Percentiles rank a stretch among this genome's conserved stretches.
phyloP scores from a whole-genome alignment of 2,329 filamentous ascomycete genomes.

The Albophoma yamanashiensis region DNA sequence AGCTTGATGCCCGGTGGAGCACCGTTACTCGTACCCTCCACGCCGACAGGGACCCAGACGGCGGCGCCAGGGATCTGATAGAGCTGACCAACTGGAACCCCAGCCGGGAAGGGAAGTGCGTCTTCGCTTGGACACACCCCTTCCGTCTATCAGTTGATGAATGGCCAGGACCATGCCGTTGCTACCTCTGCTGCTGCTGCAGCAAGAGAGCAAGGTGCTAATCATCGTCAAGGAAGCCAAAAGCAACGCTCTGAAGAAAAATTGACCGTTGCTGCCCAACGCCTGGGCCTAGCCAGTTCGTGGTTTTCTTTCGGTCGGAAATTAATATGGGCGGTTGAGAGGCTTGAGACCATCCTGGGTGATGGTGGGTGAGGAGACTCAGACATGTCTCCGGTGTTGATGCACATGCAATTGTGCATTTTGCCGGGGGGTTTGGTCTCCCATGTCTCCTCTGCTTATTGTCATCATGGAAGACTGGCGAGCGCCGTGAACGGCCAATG shows the following conservation, averaged over 20 bases:
- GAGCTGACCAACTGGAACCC: slow-evolving; percentile 33
- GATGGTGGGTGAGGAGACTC: background rate
- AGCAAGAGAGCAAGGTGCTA: background rate
- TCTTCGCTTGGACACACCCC: slow-evolving; percentile 26
- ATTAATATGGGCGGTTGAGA: background rate
- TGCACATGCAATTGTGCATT: background rate
- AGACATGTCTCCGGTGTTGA: background rate
- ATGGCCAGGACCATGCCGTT: background rate
- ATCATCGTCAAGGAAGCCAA: background rate
- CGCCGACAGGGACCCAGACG: background rate
- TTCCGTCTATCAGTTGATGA: background rate
- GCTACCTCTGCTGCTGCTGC: background rate
- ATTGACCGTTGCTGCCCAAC: slow-evolving; percentile 21
- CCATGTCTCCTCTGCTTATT: background rate
- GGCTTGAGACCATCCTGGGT: too few relatives aligned
- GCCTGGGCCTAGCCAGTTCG: slow-evolving; percentile 14
- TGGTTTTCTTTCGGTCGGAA: background rate
- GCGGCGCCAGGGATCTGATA: slow-evolving; percentile 10
- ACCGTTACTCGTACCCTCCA: background rate
- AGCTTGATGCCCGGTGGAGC: background rate
- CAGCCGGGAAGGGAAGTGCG: slow-evolving; percentile 24
- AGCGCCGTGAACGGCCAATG: background rate
- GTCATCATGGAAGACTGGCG: background rate
- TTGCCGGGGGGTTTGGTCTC: background rate
- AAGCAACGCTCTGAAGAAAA: background rate